These are phyloP conservation scores for Thelonectria blattea DNA, from an alignment of 2,329 filamentous ascomycete genomes.

Conservation along the genomic window DNA sequence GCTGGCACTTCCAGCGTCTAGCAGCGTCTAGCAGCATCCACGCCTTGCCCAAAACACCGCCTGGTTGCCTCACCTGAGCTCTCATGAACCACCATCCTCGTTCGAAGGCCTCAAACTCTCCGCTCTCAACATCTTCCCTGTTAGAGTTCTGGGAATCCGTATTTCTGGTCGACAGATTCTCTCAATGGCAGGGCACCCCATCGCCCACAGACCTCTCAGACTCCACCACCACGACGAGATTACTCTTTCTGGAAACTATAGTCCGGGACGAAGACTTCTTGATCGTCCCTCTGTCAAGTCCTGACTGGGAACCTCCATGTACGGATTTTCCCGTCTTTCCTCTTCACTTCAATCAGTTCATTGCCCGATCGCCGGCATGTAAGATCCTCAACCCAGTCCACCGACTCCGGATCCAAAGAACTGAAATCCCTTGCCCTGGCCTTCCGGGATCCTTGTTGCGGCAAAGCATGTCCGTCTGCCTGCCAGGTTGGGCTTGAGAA, in stretches of 20 bases:
- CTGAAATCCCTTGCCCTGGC: conserved; percentile 23
- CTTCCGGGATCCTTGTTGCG: conserved; percentile 20
- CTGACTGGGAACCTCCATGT: conserved; percentile 27
- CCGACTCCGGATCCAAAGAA: conserved; percentile 29
- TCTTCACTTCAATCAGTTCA: conserved; percentile 31
- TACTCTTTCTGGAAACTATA: conserved; percentile 35
- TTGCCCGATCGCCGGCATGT: conserved; percentile 33
- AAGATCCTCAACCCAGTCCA: conserved; percentile 32
- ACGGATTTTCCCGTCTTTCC: conserved; percentile 29
- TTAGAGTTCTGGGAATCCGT: conserved; percentile 23
- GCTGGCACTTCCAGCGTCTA: too few species aligned
- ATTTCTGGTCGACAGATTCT: conserved; percentile 24
- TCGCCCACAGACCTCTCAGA: conserved; percentile 27
- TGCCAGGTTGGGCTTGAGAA: neutral
- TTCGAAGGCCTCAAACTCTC: conserved; percentile 3
- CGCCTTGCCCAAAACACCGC: too few species aligned
- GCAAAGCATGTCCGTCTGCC: conserved; percentile 13
- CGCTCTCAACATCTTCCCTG: neutral
- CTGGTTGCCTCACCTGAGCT: neutral
- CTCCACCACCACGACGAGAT: conserved; percentile 38
- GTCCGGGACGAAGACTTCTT: conserved; percentile 35
- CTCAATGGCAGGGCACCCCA: conserved; percentile 27
- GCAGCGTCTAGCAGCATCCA: too few species aligned
- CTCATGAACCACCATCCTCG: conserved; percentile 1
- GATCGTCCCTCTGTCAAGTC: conserved; percentile 31